Conservation (phyloP, 768 basidiomycete species). For the Leccinum barrowsii region DNA sequence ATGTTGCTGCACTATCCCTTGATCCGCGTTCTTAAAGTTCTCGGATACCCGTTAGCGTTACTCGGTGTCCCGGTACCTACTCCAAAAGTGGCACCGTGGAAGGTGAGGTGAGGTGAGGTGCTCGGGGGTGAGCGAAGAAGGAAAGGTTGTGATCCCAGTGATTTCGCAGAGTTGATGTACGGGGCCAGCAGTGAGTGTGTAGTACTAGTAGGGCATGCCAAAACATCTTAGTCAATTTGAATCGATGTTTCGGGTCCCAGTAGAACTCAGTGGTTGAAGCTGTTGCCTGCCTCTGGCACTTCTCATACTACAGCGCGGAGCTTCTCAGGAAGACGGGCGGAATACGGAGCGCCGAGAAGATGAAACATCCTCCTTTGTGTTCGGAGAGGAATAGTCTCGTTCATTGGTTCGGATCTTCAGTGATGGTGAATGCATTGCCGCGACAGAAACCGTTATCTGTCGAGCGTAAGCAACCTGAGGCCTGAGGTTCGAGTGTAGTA, state of each 20-base stretch:
- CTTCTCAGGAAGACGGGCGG: neutral
- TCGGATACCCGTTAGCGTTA: conserved; percentile 21
- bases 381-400: neutral
- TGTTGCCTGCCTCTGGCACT: neutral
- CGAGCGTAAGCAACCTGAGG: neutral
- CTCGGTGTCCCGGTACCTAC: conserved; percentile 22
- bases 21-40: conserved; percentile 13
- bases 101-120: conserved; percentile 18
- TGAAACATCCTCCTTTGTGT: neutral
- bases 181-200: neutral
- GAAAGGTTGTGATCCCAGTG: neutral
- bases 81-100: conserved; percentile 5
- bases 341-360: conserved; percentile 8
- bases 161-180: neutral
- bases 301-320: neutral
- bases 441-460: neutral
- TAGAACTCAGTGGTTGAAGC: neutral
- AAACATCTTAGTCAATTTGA: neutral
- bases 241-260: neutral
- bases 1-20: conserved; percentile 20
- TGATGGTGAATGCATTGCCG: neutral
- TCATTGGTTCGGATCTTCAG: neutral
- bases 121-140: conserved; percentile 18
- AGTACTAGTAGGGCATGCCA: neutral
- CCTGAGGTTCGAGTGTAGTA: neutral